These are phyloP conservation scores for Plasmopara viticola DNA, from an alignment of 352 stramenopile species.

Conservation along the genomic window DNA sequence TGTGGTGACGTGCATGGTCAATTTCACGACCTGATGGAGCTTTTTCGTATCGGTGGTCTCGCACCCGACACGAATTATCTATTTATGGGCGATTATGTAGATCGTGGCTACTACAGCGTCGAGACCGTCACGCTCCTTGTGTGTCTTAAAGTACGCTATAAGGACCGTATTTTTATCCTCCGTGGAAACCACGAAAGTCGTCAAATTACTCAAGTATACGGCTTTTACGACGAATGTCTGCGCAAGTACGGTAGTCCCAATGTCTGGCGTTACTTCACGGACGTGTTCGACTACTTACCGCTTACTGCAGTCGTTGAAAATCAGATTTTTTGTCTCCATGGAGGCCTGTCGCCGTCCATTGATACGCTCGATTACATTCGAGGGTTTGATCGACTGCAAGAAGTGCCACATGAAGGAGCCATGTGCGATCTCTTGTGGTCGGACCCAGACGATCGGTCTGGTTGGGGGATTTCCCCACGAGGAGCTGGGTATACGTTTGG, in stretches of 20 bases:
- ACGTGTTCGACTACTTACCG: slow-evolving; percentile 91
- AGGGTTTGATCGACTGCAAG: slow-evolving; percentile 88
- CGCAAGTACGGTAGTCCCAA: slow-evolving; percentile 98
- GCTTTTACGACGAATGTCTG: slow-evolving; percentile 74
- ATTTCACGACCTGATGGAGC: slow-evolving; percentile 96
- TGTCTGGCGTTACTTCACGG: slow-evolving; percentile 97
- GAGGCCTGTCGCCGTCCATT: slow-evolving; percentile 94
- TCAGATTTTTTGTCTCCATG: slow-evolving; percentile 99
- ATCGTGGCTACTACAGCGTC: slow-evolving; percentile 84
- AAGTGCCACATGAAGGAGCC: slow-evolving; percentile 90
- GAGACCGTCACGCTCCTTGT: slow-evolving; percentile 80
- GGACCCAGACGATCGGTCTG: slow-evolving; percentile 98
- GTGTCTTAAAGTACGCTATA: slow-evolving; percentile 86
- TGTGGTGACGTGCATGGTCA: slow-evolving; percentile 97
- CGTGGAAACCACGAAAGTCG: slow-evolving; percentile 78
- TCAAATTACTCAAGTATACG: slow-evolving; percentile 82
- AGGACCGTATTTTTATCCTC: slow-evolving; percentile 80
- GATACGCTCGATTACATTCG: slow-evolving; percentile 91
- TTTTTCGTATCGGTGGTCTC: slow-evolving; percentile 91
- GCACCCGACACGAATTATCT: slow-evolving; percentile 78
- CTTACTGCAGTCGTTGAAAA: slow-evolving; percentile 98
- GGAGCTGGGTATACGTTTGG: slow-evolving; percentile 98
- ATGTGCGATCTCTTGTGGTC: slow-evolving; percentile 98
- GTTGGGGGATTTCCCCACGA: slow-evolving; percentile 97
- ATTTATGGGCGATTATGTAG: slow-evolving; percentile 82